Evolutionary conservation across 192 early-diverging fungal genomes (phyloP), one percentile per base, ranked within the genome.

Genomic region (Dimargaris cristalligena): DNA sequence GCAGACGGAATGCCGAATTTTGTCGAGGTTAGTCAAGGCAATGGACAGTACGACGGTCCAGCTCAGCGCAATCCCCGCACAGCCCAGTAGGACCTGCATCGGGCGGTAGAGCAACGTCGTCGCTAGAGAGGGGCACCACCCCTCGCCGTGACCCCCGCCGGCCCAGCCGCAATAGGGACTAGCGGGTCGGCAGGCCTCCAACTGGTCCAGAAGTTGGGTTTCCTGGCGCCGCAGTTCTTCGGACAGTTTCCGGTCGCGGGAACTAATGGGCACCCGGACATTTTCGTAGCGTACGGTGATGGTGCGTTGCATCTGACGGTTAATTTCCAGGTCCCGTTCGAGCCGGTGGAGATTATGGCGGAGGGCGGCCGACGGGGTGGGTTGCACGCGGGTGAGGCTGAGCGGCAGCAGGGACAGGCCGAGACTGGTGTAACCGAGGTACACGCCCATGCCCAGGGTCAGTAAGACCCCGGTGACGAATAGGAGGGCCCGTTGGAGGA

Each of bases 381-480:
- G 55, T 16, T 38, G 55, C 14, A 34, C 13, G n/a, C 32, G 55
- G 20, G 55, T 57, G n/a, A 57, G 6, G 33, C 22, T 32, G 4
- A 57, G 33, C 16, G 55, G 55, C 22, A 57, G 33, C 33, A 57
- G 16, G 2, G 55, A 34, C 33, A 57, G 35, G 16, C 61, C 55
- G 4, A 57, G 20, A 18, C 34, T 38, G 13, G 78, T 78, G 49
- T 82, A 82, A 20, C 60, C 65, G 22, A 82, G 63, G 44, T 75
- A 75, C 8, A 80, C 67, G 22, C 63, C 28, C 74, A 75, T 77
- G 16, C 80, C 80, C 8, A 77, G 16, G 9, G 78, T 25, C 10
- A 73, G 58, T 31, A 80, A 35, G 33, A 72, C 63, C 10, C 73
- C 77, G 0, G 74, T 54, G 13, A 76, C 66, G 63, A 82, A 80